Percentiles rank a stretch among this genome's conserved stretches.
These are phyloP conservation scores for Stropharia rugosoannulata DNA, from an alignment of 768 basidiomycete genomes.

Conservation along the genomic window DNA sequence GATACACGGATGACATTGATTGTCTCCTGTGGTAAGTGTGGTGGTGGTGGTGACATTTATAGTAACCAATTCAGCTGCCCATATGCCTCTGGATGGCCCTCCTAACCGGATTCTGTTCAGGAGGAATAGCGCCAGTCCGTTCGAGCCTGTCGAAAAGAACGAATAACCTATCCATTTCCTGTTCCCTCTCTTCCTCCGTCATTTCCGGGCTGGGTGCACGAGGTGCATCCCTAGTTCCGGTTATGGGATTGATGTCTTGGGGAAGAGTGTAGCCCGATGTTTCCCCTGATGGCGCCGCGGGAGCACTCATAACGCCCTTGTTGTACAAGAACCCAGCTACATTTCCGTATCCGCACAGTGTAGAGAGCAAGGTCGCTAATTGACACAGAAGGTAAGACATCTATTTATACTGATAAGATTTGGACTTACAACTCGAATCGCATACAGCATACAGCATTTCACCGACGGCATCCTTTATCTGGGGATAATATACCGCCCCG, in stretches of 20 bases:
- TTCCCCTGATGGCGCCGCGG: conserved; percentile 28
- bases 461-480: conserved; percentile 75
- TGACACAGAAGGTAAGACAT: conserved; percentile 1
- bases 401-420: neutral
- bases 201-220: conserved; percentile 51
- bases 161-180: conserved; percentile 90
- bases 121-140: conserved; percentile 64
- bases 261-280: conserved; percentile 30
- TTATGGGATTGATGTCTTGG: conserved; percentile 77
- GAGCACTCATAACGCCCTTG: conserved; percentile 75
- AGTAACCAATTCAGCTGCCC: conserved; percentile 2
- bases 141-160: conserved; percentile 90
- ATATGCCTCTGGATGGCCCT: conserved; percentile 54
- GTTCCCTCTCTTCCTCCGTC: conserved; percentile 95
- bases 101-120: conserved; percentile 69
- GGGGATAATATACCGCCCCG: conserved; percentile 66
- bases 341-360: conserved; percentile 90
- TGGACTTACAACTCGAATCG: conserved; percentile 61
- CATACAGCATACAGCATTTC: conserved; percentile 87
- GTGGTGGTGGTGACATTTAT: neutral
- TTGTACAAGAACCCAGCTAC: conserved; percentile 93
- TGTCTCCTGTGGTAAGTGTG: neutral
- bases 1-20: neutral
- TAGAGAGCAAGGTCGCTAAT: conserved; percentile 66
- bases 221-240: conserved; percentile 60